Conservation (phyloP, 2,329 filamentous ascomycete genomes). For the Sporothrix variecibatus region DNA sequence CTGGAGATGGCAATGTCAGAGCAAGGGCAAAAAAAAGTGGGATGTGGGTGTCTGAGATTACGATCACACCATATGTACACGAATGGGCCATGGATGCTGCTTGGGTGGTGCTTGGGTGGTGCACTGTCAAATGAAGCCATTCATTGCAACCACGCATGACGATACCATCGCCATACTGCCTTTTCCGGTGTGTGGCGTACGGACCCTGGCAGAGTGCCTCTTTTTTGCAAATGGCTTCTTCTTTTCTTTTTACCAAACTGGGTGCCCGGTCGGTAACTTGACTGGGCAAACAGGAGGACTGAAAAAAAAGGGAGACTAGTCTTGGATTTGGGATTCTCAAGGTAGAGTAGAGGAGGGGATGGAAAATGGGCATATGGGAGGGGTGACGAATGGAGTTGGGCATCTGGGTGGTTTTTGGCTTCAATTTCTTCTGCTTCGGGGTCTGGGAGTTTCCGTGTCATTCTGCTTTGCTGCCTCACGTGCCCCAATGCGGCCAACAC, state of each 20-base stretch:
- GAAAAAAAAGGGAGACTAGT: neutral
- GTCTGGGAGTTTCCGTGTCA: slow-evolving; percentile 15
- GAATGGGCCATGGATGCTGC: neutral
- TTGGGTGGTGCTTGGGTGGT: neutral
- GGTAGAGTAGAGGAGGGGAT: neutral
- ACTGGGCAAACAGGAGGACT: neutral
- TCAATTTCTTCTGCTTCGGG: slow-evolving; percentile 2
- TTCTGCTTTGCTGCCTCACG: slow-evolving; percentile 7
- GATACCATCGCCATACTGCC: neutral
- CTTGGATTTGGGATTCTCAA: neutral
- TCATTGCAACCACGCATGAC: neutral
- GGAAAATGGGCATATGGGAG: neutral
- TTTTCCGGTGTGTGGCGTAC: neutral
- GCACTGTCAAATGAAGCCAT: neutral
- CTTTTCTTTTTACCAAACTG: neutral
- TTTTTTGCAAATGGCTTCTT: neutral
- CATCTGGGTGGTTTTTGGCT: slow-evolving; percentile 11
- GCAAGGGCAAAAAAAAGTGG: neutral
- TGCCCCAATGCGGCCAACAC: neutral
- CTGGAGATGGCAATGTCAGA: neutral
- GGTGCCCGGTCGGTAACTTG: neutral
- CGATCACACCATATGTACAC: slow-evolving; percentile 17
- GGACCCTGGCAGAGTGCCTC: neutral
- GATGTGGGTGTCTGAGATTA: slow-evolving; percentile 17
- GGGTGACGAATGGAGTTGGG: neutral